Evolutionary conservation across 2,329 filamentous ascomycete genomes (phyloP).

Genomic region (Leptographium procerum): DNA sequence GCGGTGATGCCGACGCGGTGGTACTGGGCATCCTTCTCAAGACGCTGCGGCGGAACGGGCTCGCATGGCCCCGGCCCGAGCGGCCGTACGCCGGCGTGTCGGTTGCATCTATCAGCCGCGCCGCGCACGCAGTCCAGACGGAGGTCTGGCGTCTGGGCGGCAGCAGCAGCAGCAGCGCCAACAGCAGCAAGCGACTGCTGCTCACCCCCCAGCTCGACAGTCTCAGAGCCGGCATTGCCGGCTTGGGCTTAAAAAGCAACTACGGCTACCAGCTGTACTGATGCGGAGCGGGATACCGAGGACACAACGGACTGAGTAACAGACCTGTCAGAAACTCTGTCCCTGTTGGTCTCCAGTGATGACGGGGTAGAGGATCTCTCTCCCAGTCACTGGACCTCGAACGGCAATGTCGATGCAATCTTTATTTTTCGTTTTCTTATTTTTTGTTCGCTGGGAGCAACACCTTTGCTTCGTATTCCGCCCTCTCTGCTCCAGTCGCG

Average conservation of each 20-base stretch:
- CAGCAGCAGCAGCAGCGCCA: constrained; percentile 4
- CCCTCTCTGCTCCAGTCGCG: not conserved
- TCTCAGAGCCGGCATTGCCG: constrained; percentile 14
- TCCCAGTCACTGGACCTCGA: not conserved
- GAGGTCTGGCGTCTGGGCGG: constrained; percentile 10
- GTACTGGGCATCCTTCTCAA: constrained; percentile 19
- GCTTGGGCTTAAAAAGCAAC: constrained; percentile 18
- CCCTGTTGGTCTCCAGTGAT: not conserved
- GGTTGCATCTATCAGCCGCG: constrained; percentile 15
- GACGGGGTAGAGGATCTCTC: no score
- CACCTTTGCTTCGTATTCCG: not conserved
- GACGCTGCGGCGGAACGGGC: constrained; percentile 15
- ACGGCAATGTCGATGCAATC: not conserved
- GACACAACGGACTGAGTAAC: no score
- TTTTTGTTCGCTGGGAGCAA: not conserved
- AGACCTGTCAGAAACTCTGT: no score
- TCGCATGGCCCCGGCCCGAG: constrained; percentile 17
- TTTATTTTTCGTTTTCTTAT: not conserved
- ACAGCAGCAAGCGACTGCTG: constrained; percentile 7
- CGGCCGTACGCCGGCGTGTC: constrained; percentile 16
- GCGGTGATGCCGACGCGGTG: constrained; percentile 14
- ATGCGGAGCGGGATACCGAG: no score
- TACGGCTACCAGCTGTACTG: constrained; percentile 18
- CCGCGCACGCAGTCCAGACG: constrained; percentile 15
- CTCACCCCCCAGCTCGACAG: constrained; percentile 11